Evolutionary conservation across 2,329 filamentous ascomycete genomes (phyloP), one percentile per base, ranked within the genome.

Genomic region (Emericellopsis atlantica): DNA sequence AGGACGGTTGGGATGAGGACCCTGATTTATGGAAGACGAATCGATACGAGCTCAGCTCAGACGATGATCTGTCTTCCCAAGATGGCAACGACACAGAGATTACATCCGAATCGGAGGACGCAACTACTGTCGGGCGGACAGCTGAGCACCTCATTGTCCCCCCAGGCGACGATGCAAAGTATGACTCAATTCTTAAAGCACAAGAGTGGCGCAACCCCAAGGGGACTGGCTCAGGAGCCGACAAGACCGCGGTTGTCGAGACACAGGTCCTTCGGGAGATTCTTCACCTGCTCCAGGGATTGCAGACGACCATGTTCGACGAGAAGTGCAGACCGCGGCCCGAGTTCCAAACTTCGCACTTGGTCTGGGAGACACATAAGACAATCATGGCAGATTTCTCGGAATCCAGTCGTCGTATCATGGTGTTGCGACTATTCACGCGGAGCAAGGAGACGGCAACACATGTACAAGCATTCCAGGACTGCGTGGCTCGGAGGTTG

Each of bases 271-370:
- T 89, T 22, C 76, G 87, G 37, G 88, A 96, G 41, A 74, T 78
- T 0, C 65, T 95, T 1, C 90, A 86, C 51, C 93, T 95, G 85
- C 70, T 96, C 0, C 75, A 78, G 41, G 89, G 89, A 1, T 64
- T 92, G 4, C 73, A 79, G 6, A 90, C 84, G 3, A 81, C 78
- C 2, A 54, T 95, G 1, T 95, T 89, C 51, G 63, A 62, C 42
- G 18, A 49, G 4, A 52, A 66, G 38, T 65, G 61, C 12, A 47
- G 55, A 6, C 64, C 65, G 0, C 54, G 60, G 2, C 51, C 60
- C 4, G 50, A 49, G 1, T 74, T 67, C 41, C 67, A 74, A 42
- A 61, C 76, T 22, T 51, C 58, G 0, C 62, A 70, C 43, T 55
- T 74, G 10, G 67, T 67, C 0, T 66, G 63, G 64, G 65, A 72